Evolutionary conservation across 441 rosid genomes (phyloP), one percentile per base, ranked within the genome.

Genomic region (Geranium incanum): DNA sequence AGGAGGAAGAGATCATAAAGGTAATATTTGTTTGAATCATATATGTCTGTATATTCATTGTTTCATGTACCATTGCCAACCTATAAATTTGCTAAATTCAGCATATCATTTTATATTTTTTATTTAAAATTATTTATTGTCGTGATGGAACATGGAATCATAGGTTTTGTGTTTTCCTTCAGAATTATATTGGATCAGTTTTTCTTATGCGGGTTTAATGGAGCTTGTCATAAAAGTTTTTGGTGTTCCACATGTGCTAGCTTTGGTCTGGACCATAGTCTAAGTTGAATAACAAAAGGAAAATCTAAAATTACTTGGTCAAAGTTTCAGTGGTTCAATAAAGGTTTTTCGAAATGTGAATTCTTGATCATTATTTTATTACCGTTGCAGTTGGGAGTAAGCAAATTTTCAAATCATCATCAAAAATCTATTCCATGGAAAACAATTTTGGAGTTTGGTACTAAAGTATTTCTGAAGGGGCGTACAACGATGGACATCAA

Each of bases 1-100:
- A 78, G 59, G 88, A 86, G 76, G 89, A 84, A 75, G 78, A 82
- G 71, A 78, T 74, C 59, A 84, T 83, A 5, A 81, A 73, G 87
- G 89, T 88, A 78, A 68, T 37, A 55, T n/a, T 36, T 70, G n/a
- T 41, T 70, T 55, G 67, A 7, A 43, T 45, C 13, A 50, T 50
- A 13, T 50, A 4, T n/a, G 13, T 6, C 3, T 5, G 0, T 19
- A n/a, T 3, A 57, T 45, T 23, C 38, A 21, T n/a, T 18, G 19
- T 16, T 52, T 55, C 38, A 28, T 11, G 37, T 68, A 55, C 21
- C 57, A 50, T 41, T 5, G 3, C 48, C 11, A 48, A 7, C 12
- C 11, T 48, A 48, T 48, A 11, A 13, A 12, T 48, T 48, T 41
- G 7, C 48, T 41, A 1, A 41, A 41, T 41, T 41, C 48, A 41